phyloP scores from a whole-genome alignment of 1,139 yeast genomes.

The Protomyces pachydermus region DNA sequence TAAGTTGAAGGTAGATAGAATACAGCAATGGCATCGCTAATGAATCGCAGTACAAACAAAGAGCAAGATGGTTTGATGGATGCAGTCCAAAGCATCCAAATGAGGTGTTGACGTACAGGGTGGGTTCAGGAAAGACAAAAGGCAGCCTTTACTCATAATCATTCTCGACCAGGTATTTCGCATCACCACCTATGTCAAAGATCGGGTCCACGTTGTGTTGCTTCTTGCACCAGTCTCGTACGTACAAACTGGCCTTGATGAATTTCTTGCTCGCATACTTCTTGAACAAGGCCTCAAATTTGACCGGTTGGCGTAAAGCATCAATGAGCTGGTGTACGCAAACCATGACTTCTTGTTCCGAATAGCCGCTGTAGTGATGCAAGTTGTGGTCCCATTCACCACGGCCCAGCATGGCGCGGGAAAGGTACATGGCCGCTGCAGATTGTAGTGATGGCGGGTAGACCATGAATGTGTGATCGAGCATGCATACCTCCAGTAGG shows the following conservation, averaged over 20 bases:
- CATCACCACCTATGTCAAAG: background rate
- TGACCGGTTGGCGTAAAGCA: constrained; percentile 73
- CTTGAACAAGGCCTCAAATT: constrained; percentile 88
- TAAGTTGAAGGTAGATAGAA: background rate
- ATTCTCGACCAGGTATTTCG: background rate
- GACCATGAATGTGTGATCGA: constrained; percentile 77
- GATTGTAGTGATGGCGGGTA: constrained; percentile 77
- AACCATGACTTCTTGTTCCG: constrained; percentile 63
- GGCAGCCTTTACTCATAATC: too few species aligned
- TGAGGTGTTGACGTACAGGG: too few species aligned
- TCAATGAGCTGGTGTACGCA: constrained; percentile 70
- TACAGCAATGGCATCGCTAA: background rate
- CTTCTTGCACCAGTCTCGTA: constrained; percentile 30
- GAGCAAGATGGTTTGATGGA: background rate
- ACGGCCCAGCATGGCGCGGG: constrained; percentile 71
- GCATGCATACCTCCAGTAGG: constrained; percentile 70
- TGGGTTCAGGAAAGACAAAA: too few species aligned
- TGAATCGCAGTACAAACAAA: background rate
- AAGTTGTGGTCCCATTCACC: constrained; percentile 64
- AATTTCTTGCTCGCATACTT: constrained; percentile 88
- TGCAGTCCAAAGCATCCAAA: background rate
- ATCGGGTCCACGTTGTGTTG: background rate
- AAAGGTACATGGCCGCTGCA: constrained; percentile 86
- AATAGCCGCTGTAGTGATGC: constrained; percentile 85
- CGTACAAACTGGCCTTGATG: constrained; percentile 54